Percentiles rank a stretch among this genome's conserved stretches.
Evolutionary conservation across 2,329 filamentous ascomycete genomes (phyloP).

Genomic region (Colletotrichum gloeosporioides): DNA sequence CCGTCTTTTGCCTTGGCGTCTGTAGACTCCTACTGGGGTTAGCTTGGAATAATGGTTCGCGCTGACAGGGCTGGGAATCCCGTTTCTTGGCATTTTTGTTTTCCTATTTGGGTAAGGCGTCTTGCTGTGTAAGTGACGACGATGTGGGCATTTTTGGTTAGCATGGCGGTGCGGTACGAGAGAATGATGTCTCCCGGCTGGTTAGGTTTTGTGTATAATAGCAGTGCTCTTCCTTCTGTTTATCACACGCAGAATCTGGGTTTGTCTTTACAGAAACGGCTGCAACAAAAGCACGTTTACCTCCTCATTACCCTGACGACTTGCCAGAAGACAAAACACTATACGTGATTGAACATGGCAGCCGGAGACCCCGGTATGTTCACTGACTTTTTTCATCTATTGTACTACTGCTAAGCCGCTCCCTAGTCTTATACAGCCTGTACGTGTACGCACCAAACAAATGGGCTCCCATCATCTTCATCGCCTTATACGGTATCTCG

Average conservation of each 20-base stretch:
- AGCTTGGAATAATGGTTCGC: background rate
- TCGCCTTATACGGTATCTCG: conserved; percentile 50
- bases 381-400: too few relatives aligned
- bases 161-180: background rate
- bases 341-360: background rate
- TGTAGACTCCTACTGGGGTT: background rate
- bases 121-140: background rate
- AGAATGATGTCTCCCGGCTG: background rate
- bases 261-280: background rate
- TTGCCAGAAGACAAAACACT: background rate
- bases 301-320: background rate
- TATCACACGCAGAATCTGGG: background rate
- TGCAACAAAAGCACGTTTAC: background rate
- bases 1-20: background rate
- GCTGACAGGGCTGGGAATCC: background rate
- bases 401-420: background rate
- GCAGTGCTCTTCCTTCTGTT: background rate
- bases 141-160: background rate
- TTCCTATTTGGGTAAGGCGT: background rate
- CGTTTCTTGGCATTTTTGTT: background rate
- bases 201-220: background rate
- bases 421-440: background rate
- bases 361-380: background rate
- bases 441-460: conserved; percentile 59
- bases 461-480: conserved; percentile 57